phyloP scores from a whole-genome alignment of 2,329 filamentous ascomycete species.

The Colletotrichum acutatum region DNA sequence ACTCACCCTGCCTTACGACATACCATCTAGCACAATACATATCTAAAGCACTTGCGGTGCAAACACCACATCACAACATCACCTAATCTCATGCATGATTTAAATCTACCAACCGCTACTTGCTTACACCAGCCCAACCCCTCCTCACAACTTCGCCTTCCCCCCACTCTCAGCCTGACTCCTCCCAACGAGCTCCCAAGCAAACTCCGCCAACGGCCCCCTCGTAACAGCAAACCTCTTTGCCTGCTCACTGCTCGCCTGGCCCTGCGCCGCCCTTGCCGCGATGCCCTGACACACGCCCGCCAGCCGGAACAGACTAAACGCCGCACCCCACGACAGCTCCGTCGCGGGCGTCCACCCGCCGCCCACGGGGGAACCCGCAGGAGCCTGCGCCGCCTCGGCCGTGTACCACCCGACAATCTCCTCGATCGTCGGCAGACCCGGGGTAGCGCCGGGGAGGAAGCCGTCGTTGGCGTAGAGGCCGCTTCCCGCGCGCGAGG shows the following conservation, averaged over 20 bases:
- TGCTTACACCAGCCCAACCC: background rate
- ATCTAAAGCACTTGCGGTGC: no score
- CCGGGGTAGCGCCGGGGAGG: conserved; percentile 70
- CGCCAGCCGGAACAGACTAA: conserved; percentile 69
- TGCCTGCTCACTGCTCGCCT: conserved; percentile 90
- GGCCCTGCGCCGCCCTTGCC: conserved; percentile 82
- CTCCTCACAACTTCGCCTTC: conserved; percentile 37
- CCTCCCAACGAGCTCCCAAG: conserved; percentile 75
- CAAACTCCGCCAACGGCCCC: conserved; percentile 78
- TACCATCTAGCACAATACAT: no score
- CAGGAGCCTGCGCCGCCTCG: conserved; percentile 76
- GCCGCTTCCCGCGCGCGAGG: conserved; percentile 43
- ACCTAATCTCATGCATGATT: no score
- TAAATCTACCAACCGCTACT: background rate
- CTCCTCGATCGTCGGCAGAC: conserved; percentile 62
- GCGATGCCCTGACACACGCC: conserved; percentile 89
- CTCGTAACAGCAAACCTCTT: conserved; percentile 76
- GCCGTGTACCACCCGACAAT: conserved; percentile 54
- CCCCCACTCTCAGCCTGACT: conserved; percentile 49
- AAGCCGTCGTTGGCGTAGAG: conserved; percentile 61
- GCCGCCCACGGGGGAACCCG: conserved; percentile 33
- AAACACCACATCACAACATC: no score
- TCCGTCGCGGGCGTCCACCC: conserved; percentile 77
- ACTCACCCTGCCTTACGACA: no score
- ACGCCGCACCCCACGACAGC: conserved; percentile 70